Evolutionary conservation across 2,329 filamentous ascomycete species (phyloP), one percentile per base, ranked within the genome.

Genomic region (Neoscytalidium dimidiatum): DNA sequence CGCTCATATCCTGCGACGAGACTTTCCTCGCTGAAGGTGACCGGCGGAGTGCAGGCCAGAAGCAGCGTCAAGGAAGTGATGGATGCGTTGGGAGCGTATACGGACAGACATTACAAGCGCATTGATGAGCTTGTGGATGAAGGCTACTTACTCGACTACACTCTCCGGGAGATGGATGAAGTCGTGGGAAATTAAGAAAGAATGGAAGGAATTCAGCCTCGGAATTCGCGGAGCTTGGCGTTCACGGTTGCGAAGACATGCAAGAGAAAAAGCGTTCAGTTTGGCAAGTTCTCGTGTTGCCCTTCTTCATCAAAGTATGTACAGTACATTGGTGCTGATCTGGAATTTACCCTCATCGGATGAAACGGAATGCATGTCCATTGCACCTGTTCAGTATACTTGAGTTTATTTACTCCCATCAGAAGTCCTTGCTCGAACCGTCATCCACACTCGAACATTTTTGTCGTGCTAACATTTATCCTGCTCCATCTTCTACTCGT

Each of bases 111-210:
- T 77, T 97, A 96, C 77, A 90, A 90, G 77, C 86, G 94, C 63
- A 85, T 95, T 70, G 94, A 97, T 75, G 94, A 96, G 73, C 81
- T 97, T 71, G 88, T 94, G 44, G 94, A 98, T 75, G 95, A 98
- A 81, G 96, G 94, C 74, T 98, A 94, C 79, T 79, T 99, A 72
- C 86, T 98, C 44, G 92, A 97, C 78, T 98, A 96, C 84, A 96
- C 94, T 68, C 82, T 98, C 68, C 86, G 89, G 72, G 92, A 97
- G 81, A 98, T 98, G 94, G 93, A 96, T 73, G 90, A 84, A 75
- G 84, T 90, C 57, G 69, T 66, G 17, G 41, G 64, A 8, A 46
- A 33, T 19, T 64, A 38, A 64, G 38, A 46, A 35, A 44, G 28
- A 21, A 14, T 13, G 41, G n/a, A 4, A 33, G 19, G 11, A 28